Evolutionary conservation across 2,329 filamentous ascomycete genomes (phyloP), one percentile per base, ranked within the genome.

Genomic region (Scytalidium lignicola): DNA sequence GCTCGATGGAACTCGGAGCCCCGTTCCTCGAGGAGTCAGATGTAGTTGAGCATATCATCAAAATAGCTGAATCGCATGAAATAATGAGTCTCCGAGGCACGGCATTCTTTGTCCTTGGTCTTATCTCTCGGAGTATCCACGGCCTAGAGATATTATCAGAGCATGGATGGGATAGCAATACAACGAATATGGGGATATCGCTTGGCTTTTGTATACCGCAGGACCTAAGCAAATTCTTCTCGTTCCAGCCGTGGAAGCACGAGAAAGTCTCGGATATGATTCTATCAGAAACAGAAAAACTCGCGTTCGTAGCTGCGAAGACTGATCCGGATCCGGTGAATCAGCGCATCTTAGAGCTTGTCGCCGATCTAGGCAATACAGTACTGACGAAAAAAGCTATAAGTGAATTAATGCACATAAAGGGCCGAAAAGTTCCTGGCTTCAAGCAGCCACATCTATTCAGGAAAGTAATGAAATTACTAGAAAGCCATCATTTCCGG

Each of bases 1-100:
- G 93, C 0, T 96, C 91, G 0, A 97, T 99, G 91, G 92, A 97
- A 61, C 82, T 96, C 1, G 93, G 93, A 1, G 92, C 92, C 1
- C 90, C 90, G 0, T 99, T 99, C 65, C 75, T 99, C 3, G 93
- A 96, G 67, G 85, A 87, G 49, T 88, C 83, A 32, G 88, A 96
- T 56, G 90, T 97, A 32, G 90, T 97, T 17, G 82, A 86, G 61
- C 82, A 86, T 54, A 92, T 99, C 54, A 83, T 97, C 43, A 78
- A 83, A 55, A 96, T 99, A 63, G 93, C 93, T 1, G 89, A 96
- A 65, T 74, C 76, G 22, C 91, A 93, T 40, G 84, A 91, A 57
- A 88, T 99, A 44, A 86, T 99, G 82, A 95, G 90, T 50, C 76
- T 99, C 60, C 81, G 95, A 41, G 93, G 95, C 32, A 99, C 95